Base-by-base conservation (phyloP, 2,329 filamentous ascomycete genomes). In the Aspergillus thermomutatus region DNA sequence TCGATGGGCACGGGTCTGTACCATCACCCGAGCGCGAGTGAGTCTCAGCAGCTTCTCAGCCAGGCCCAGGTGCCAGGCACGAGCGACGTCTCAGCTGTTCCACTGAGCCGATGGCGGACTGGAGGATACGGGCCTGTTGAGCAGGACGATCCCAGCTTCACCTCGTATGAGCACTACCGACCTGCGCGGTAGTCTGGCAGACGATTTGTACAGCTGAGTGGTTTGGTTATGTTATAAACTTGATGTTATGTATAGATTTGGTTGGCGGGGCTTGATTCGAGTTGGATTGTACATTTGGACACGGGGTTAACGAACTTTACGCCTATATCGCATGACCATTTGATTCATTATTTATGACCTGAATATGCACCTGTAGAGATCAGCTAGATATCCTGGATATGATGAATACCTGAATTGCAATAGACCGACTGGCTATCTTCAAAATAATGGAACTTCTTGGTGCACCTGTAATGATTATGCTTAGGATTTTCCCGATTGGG, bases 21-120 rank as follows among this genome's bases (percentile, higher is more conserved):
- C 53, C 67, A 65, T 2, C 66, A 70, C 4, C 58, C 60, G 1
- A 74, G 77, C 55, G 76, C 78, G 57, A 77, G 74, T 45, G 74
- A 76, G 52, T 70, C 69, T 1, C 63, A 66, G 27, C 64, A 66
- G 27, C 64, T 79, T 8, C 63, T 79, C 19, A 68, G 59, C 27
- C 67, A 75, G 53, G 72, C 72, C 2, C 74, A 77, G 53, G 62
- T 52, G 4, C 71, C 71, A 0, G 70, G 57, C 26, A 64, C 61
- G 25, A 60, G 43, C 4, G 66, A 65, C 25, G 46, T 41, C 14
- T 25, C 55, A 25, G 62, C 57, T 49, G 57, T 55, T 21, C 61
- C 69, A 7, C 52, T 75, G 4, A 68, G 71, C 52, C 67, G 70
- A 50, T 76, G 75, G 74, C 70, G 67, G 21, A 60, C 67, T 2